Evolutionary conservation across 768 basidiomycete species (phyloP).

Genomic region (Trametes cinnabarina): DNA sequence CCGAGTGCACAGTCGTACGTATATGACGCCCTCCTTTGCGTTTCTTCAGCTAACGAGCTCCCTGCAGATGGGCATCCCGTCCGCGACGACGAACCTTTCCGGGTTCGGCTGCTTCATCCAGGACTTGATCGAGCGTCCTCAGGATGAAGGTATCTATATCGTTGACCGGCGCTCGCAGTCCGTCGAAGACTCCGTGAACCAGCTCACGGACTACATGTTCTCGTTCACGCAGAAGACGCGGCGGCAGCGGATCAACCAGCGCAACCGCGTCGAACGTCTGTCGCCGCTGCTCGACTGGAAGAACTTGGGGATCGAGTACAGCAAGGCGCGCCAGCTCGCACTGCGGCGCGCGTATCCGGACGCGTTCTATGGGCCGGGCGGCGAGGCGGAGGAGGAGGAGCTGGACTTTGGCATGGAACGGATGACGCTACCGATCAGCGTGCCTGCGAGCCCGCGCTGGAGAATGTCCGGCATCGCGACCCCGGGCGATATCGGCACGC

Average conservation of each 20-base stretch:
- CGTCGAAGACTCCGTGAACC: slow-evolving; percentile 87
- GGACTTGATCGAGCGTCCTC: slow-evolving; percentile 91
- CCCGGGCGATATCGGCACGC: slow-evolving; percentile 88
- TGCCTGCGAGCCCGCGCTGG: slow-evolving; percentile 86
- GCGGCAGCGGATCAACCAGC: slow-evolving; percentile 97
- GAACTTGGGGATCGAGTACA: slow-evolving; percentile 94
- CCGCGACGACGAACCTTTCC: slow-evolving; percentile 94
- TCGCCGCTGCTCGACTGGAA: slow-evolving; percentile 97
- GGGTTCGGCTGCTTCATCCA: slow-evolving; percentile 99
- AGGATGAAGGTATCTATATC: slow-evolving; percentile 96
- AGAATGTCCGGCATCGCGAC: slow-evolving; percentile 75
- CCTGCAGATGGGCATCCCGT: slow-evolving; percentile 91
- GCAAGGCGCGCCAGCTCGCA: slow-evolving; percentile 90
- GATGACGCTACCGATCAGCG: slow-evolving; percentile 61
- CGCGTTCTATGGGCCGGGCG: slow-evolving; percentile 68
- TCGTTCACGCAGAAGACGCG: slow-evolving; percentile 78
- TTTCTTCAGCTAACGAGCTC: background rate
- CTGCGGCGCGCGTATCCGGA: slow-evolving; percentile 94
- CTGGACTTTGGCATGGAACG: slow-evolving; percentile 70
- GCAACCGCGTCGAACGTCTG: slow-evolving; percentile 94
- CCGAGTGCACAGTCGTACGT: slow-evolving; percentile 95
- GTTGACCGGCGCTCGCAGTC: slow-evolving; percentile 88
- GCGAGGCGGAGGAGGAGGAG: slow-evolving; percentile 50
- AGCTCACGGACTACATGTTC: slow-evolving; percentile 75
- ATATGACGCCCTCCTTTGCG: too few relatives aligned